Base-by-base conservation (phyloP, 176 grass and related monocot genomes). In the Rhynchospora breviuscula region DNA sequence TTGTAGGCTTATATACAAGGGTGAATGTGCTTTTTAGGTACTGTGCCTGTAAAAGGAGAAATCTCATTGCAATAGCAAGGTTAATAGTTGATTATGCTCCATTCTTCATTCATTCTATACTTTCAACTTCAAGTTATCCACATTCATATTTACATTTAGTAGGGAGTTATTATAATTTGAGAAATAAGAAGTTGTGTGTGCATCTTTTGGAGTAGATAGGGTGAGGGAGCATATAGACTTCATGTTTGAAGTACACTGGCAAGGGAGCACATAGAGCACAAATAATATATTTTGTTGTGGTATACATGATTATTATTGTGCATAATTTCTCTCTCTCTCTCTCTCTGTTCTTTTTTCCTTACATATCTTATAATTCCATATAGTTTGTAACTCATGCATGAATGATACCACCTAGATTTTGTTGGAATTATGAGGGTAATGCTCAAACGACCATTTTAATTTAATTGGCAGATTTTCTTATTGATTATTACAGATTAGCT, bases 401-500 rank as follows among this genome's bases (percentile, higher is more conserved):
- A 71, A 71, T 45, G 40, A 71, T 46, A 71, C 8, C 35, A 71
- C 67, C 67, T 46, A 46, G 65, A 68, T 43, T 18, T 64, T 68
- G 14, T 68, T 18, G 17, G 67, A 71, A 29, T 29, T 29, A 1
- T 29, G 26, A 40, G 65, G 29, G 35, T 14, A 68, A 2, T 8
- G 14, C n/a, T 70, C 45, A 64, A 48, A 14, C 49, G 1, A 15
- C 45, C 12, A 13, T 52, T 66, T 82, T 63, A 5, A 58, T 64
- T 63, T 82, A 29, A 18, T 18, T 57, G 51, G 54, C 60, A 66
- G 63, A 26, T 66, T 51, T 68, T 26, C 15, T 2, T 66, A 68
- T 53, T 68, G 22, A 53, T 54, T 63, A 35, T 65, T 11, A 52
- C 95, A 98, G 95, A 98, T 98, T 53, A 95, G 89, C 82, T 95